Evolutionary conservation across 495 filamentous ascomycete genomes (phyloP), one percentile per base, ranked within the genome.

Genomic region (Penicillium psychrofluorescens): DNA sequence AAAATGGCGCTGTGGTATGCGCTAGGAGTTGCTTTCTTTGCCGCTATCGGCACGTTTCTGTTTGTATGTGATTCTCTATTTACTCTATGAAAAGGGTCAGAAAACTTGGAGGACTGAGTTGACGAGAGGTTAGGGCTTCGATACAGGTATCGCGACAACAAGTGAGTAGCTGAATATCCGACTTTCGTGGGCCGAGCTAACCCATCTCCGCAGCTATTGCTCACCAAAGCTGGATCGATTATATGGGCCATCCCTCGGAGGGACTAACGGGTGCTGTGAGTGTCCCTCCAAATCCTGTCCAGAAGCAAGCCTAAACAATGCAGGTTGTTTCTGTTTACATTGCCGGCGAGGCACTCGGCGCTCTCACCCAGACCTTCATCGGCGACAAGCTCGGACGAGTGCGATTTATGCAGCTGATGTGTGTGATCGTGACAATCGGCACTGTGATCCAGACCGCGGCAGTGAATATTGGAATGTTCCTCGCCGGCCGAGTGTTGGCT

Each of bases 261-360:
- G 76, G 63, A 0, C 52, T 78, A 6, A 78, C 73, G n/a, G 77
- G 77, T 46, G 75, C 77, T n/a, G 76, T 78, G 53, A 30, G 64
- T 62, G 29, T 3, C 33, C 0, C n/a, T 27, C 35, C 35, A 2
- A 43, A 31, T 14, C 7, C 22, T 11, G 8, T 3, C 14, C 6
- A 27, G 32, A 34, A 8, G 11, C 11, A 30, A 15, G 10, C 14
- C 28, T 49, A 38, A 52, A 30, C 37, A 7, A 14, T 28, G 16
- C 39, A 74, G 69, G 71, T 78, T 7, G 76, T 78, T 11, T 66
- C 76, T n/a, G 73, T 79, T 12, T 79, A 81, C 45, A 79, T 79
- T 44, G 77, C 77, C 9, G 77, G 77, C 35, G 76, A 79, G 55
- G 71, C 74, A 14, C 58, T 69, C 11, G 77, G 77, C 13, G 74